Evolutionary conservation across 768 basidiomycete species (phyloP), one percentile per base, ranked within the genome.

Genomic region (Pisolithus marmoratus): DNA sequence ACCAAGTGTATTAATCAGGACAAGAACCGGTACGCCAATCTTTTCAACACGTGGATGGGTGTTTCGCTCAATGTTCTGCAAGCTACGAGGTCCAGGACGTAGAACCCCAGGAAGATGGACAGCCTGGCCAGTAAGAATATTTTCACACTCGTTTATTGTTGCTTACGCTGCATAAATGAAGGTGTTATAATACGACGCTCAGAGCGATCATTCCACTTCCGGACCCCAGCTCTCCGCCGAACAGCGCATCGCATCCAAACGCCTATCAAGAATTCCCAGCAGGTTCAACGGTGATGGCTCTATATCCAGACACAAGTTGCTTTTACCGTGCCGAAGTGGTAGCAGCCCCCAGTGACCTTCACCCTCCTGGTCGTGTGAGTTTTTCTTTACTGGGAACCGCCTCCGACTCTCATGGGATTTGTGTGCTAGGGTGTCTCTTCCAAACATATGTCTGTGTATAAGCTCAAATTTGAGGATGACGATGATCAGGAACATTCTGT

Each of bases 301-400:
- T 92, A n/a, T 93, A 91, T 67, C 90, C 90, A 0, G 90, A 93
- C 62, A 93, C 90, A 0, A 92, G 88, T 58, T 90, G 87, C 64
- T 93, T 93, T 72, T 93, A 93, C 61, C 85, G 87, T 24, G 90
- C 90, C 7, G 86, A 90, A 60, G 89, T 93, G 6, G 75, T 90
- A 43, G 75, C 81, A n/a, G 79, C 81, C 9, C 89, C 87, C 5
- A 70, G 60, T 45, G 78, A 77, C 47, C 61, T 71, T 26, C 69
- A 65, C 23, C 64, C 68, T 0, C 52, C 60, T 4, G 63, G 65
- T 48, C 66, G 76, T 23, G 76, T 78, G 54, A 68, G 73, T 63
- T 9, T 27, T 47, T 31, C 3, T 34, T 7, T 22, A 19, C 34
- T 15, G 17, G 37, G 12, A 36, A 14, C 11, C n/a, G 12, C n/a